These are phyloP conservation scores for Termitomyces sp. DNA, from an alignment of 768 basidiomycete species.

Conservation along the genomic window DNA sequence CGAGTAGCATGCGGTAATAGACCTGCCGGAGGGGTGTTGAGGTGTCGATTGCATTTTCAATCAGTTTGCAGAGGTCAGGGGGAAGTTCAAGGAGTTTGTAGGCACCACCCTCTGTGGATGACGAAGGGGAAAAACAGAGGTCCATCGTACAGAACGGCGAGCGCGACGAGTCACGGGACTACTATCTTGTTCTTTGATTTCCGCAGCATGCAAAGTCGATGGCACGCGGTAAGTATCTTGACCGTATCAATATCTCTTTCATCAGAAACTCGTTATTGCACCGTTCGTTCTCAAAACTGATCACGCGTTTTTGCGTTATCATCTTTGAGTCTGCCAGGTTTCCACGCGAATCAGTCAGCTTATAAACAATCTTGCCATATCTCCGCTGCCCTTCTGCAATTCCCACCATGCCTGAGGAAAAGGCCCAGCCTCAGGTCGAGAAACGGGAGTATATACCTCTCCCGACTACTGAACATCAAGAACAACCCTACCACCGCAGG, in stretches of 20 bases:
- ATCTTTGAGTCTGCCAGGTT: no score
- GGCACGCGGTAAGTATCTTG: no score
- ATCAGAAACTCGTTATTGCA: no score
- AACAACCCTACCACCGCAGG: neutral
- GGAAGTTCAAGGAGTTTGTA: slow-evolving; percentile 75
- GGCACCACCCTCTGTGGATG: slow-evolving; percentile 44
- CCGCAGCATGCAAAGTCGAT: no score
- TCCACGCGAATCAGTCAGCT: neutral
- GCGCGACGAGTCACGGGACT: neutral
- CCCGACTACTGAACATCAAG: neutral
- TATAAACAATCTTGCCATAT: neutral
- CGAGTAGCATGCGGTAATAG: slow-evolving; percentile 8
- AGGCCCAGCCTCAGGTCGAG: slow-evolving; percentile 4
- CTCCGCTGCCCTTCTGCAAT: neutral
- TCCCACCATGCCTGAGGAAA: slow-evolving; percentile 13
- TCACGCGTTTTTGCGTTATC: no score
- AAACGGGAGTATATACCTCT: slow-evolving; percentile 12
- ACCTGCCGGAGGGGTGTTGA: slow-evolving; percentile 27
- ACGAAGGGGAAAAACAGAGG: slow-evolving; percentile 49
- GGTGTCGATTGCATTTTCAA: slow-evolving; percentile 49
- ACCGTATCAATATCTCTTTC: no score
- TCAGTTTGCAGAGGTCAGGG: slow-evolving; percentile 56
- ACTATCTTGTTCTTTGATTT: no score
- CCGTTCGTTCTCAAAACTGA: neutral
- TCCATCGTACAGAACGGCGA: slow-evolving; percentile 33